Percentiles rank a stretch among this genome's conserved stretches.
Conservation (phyloP, 2,329 filamentous ascomycete genomes). For the Dothistroma pini region DNA sequence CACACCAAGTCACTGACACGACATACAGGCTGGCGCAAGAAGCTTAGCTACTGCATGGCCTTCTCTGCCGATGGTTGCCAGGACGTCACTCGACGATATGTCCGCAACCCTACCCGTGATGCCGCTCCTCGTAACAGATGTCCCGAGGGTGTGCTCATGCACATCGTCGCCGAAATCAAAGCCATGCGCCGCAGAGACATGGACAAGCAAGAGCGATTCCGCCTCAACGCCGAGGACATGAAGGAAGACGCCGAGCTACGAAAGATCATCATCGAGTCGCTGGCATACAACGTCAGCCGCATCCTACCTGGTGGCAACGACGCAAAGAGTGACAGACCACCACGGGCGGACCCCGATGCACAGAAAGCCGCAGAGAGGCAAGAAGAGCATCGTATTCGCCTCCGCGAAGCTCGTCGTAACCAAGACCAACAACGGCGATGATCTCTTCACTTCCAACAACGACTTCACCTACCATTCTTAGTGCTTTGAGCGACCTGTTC, state of each 20-base stretch:
- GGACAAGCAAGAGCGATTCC: slow-evolving; percentile 78
- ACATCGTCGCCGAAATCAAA: slow-evolving; percentile 89
- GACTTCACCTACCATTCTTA: slow-evolving; percentile 8
- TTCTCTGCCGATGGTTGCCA: slow-evolving; percentile 84
- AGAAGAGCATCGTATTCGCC: slow-evolving; percentile 33
- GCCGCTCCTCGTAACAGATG: slow-evolving; percentile 73
- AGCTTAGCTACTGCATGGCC: slow-evolving; percentile 94
- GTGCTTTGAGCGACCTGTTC: background rate
- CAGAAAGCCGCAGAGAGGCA: slow-evolving; percentile 47
- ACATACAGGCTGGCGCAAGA: slow-evolving; percentile 75
- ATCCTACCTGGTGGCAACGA: slow-evolving; percentile 53
- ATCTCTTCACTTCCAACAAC: slow-evolving; percentile 5
- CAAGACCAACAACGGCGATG: slow-evolving; percentile 28
- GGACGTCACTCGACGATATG: slow-evolving; percentile 65
- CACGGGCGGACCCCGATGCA: slow-evolving; percentile 42
- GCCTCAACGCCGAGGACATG: slow-evolving; percentile 74
- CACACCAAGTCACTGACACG: slow-evolving; percentile 17
- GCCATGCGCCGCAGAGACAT: slow-evolving; percentile 77
- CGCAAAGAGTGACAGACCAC: slow-evolving; percentile 20
- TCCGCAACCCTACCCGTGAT: slow-evolving; percentile 65
- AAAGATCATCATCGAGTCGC: slow-evolving; percentile 67
- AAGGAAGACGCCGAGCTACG: slow-evolving; percentile 72
- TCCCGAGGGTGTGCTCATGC: slow-evolving; percentile 84
- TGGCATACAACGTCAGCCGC: slow-evolving; percentile 68
- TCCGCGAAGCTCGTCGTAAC: slow-evolving; percentile 31